Conservation (phyloP, 129 eudicot genomes). For the Pulicaria dysenterica region DNA sequence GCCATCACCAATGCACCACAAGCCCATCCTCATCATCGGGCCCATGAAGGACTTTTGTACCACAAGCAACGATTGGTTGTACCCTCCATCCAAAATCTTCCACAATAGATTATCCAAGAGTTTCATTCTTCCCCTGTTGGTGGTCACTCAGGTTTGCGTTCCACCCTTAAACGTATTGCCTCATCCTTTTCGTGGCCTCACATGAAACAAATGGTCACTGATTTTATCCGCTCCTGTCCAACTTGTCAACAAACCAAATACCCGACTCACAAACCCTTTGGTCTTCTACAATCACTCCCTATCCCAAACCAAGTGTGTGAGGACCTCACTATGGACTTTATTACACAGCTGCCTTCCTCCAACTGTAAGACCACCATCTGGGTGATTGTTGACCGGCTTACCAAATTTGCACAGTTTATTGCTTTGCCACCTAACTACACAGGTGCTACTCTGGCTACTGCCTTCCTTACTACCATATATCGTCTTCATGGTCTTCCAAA, state of each 20-base stretch:
- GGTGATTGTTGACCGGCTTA: too few species aligned
- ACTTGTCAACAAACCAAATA: background rate
- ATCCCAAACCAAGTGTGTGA: background rate
- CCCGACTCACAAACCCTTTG: background rate
- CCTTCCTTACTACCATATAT: background rate
- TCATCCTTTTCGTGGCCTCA: background rate
- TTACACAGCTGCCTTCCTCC: background rate
- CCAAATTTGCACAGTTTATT: too few species aligned
- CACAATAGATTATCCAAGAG: background rate
- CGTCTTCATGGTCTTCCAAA: background rate
- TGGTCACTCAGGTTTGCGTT: conserved; percentile 3
- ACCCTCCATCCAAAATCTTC: too few species aligned
- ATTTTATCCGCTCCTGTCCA: background rate
- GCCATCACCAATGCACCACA: background rate
- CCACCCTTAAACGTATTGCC: background rate
- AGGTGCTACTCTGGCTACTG: background rate
- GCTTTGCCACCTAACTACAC: too few species aligned
- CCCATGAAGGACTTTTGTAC: background rate
- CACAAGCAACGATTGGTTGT: background rate
- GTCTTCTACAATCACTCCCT: conserved; percentile 5
- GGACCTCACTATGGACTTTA: conserved; percentile 12
- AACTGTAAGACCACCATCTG: too few species aligned
- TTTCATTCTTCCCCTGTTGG: background rate
- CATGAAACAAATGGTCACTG: too few species aligned
- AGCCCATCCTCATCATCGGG: too few species aligned